Conservation (phyloP, 805 yeast genomes). For the Wickerhamiella occidentalis region DNA sequence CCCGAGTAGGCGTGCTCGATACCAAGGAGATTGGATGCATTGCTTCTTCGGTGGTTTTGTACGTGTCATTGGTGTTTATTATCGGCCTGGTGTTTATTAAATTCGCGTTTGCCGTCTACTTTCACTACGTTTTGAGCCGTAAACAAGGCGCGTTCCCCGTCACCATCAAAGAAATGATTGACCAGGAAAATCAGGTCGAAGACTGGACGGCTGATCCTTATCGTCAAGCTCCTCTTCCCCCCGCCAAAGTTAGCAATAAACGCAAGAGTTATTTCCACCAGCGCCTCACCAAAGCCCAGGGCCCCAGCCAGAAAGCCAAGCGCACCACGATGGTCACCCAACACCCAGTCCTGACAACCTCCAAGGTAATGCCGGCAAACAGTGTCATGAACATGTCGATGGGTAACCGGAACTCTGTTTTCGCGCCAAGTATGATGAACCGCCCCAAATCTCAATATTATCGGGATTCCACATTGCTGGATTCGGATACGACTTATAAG, state of each 20-base stretch:
- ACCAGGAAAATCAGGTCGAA: slow-evolving; percentile 59
- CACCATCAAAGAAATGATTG: slow-evolving; percentile 44
- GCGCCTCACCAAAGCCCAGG: slow-evolving; percentile 14
- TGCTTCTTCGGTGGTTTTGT: slow-evolving; percentile 74
- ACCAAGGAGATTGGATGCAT: slow-evolving; percentile 87
- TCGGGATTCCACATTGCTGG: slow-evolving; percentile 5
- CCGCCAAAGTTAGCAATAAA: slow-evolving; percentile 29
- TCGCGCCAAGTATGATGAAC: slow-evolving; percentile 16
- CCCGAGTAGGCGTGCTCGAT: slow-evolving; percentile 82
- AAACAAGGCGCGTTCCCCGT: slow-evolving; percentile 67
- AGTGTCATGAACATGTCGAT: slow-evolving; percentile 19
- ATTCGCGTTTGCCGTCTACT: slow-evolving; percentile 78
- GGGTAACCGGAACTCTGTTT: slow-evolving; percentile 10
- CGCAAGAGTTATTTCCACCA: slow-evolving; percentile 19
- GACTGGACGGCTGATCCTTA: slow-evolving; percentile 68
- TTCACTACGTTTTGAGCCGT: slow-evolving; percentile 69
- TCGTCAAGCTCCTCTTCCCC: slow-evolving; percentile 23
- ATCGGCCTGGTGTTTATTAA: slow-evolving; percentile 65
- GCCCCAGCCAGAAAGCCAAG: slow-evolving; percentile 11
- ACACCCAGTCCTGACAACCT: slow-evolving; percentile 23
- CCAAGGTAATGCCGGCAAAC: slow-evolving; percentile 27
- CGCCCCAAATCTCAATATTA: slow-evolving; percentile 17
- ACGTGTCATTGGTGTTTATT: slow-evolving; percentile 71
- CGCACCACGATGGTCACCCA: slow-evolving; percentile 27
- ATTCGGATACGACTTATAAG: slow-evolving; percentile 21